Base-by-base conservation (phyloP, 495 filamentous ascomycete species). In the Hypoxylon cercidicola region DNA sequence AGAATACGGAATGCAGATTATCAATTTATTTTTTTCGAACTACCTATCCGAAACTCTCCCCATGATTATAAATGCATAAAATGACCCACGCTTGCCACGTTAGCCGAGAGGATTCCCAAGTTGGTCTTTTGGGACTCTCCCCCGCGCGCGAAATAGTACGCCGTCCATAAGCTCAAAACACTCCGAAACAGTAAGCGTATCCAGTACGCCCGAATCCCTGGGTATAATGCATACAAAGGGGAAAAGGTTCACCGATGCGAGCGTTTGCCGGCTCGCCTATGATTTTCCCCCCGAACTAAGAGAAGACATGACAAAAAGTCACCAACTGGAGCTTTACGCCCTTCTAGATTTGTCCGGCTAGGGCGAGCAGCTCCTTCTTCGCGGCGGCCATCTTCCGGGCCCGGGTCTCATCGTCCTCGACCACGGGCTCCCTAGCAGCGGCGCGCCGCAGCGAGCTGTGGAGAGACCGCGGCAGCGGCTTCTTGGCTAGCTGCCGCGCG, bases 401-500 rank as follows among this genome's bases (percentile, higher is more conserved):
- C 44, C 72, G 54, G 23, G 67, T 55, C 64, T 75, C 69, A 25
- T 66, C 53, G 43, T 72, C 64, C 32, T 75, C 66, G 9, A 48
- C 55, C 11, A 15, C 25, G 18, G 55, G 57, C 57, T 32, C 35
- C 5, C 9, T 51, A 4, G 34, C 59, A 10, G 69, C 66, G 2
- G 70, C 74, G 48, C 76, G 72, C 71, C 77, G 75, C 32, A 79
- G 66, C 34, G 72, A 77, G 67, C 79, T 69, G 45, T 69, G 35
- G n/a, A 80, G 64, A 12, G 75, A 74, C 53, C 71, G 72, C 62
- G 71, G 74, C 35, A 57, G 55, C 0, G 79, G 78, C 60, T 67
- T 46, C 30, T 72, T 75, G 5, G 77, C 72, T 13, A 82, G 75
- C 39, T 80, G 71, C 58, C 75, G 70, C 28, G 75, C 77, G 35